These are phyloP conservation scores for Epichloe baconii DNA, from an alignment of 2,329 filamentous ascomycete species.

Conservation along the genomic window DNA sequence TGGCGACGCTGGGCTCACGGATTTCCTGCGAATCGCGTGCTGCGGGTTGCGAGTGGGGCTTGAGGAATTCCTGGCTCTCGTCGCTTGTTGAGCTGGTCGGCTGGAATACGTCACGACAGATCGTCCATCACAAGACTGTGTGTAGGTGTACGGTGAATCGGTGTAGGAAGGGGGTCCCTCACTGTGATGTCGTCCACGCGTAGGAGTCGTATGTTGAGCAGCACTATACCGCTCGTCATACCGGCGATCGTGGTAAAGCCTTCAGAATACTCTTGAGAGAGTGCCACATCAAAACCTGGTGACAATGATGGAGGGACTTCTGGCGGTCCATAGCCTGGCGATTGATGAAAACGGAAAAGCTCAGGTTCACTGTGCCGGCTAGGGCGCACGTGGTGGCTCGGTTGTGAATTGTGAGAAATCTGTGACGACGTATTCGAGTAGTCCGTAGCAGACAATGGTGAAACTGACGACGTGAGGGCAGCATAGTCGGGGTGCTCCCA, in stretches of 20 bases:
- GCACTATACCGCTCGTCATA: constrained; percentile 30
- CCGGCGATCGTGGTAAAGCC: constrained; percentile 19
- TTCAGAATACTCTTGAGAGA: constrained; percentile 44
- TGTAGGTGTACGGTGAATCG: constrained; percentile 19
- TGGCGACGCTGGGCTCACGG: constrained; percentile 56
- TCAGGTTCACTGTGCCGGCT: constrained; percentile 24
- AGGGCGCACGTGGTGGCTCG: constrained; percentile 19
- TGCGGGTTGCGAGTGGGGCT: constrained; percentile 29
- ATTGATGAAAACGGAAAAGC: constrained; percentile 17
- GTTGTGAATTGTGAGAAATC: constrained; percentile 14
- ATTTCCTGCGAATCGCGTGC: constrained; percentile 54
- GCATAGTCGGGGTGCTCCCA: constrained; percentile 12
- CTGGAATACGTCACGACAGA: constrained; percentile 26
- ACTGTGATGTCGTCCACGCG: constrained; percentile 27
- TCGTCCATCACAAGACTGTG: constrained; percentile 31
- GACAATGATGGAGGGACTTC: constrained; percentile 44
- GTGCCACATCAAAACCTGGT: constrained; percentile 43
- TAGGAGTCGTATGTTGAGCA: constrained; percentile 24
- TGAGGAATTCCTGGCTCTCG: constrained; percentile 20
- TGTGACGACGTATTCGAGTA: constrained; percentile 21
- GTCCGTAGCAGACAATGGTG: constrained; percentile 20
- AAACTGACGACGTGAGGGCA: constrained; percentile 12
- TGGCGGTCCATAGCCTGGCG: constrained; percentile 28
- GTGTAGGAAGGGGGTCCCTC: constrained; percentile 17
- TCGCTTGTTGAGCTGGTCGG: constrained; percentile 15